Conservation (phyloP, 2,329 filamentous ascomycete species). For the Xylariaceae sp. region DNA sequence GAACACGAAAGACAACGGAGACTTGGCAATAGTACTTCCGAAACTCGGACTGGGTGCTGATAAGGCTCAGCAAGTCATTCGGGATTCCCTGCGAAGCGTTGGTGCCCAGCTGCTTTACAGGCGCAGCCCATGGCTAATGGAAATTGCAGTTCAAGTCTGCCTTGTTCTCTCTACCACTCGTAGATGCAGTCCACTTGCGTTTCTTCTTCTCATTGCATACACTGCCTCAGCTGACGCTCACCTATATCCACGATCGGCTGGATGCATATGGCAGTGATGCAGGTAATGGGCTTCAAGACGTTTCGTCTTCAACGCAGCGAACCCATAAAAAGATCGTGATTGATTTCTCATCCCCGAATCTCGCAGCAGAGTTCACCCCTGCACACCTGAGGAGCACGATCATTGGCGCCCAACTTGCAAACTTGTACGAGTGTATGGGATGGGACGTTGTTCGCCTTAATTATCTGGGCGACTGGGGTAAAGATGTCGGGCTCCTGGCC, state of each 20-base stretch:
- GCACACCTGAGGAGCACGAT: constrained; percentile 69
- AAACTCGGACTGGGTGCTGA: constrained; percentile 26
- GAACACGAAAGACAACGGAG: constrained; percentile 27
- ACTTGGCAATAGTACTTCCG: constrained; percentile 32
- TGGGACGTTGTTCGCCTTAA: constrained; percentile 69
- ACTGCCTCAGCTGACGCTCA: constrained; percentile 56
- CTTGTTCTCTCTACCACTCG: constrained; percentile 53
- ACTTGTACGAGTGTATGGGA: constrained; percentile 62
- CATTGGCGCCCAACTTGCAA: constrained; percentile 65
- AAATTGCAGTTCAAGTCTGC: constrained; percentile 24
- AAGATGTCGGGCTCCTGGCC: constrained; percentile 63
- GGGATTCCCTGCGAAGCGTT: constrained; percentile 20
- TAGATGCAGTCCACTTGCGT: constrained; percentile 58
- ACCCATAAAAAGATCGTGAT: constrained; percentile 51
- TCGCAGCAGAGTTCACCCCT: constrained; percentile 70
- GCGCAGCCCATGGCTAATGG: background rate
- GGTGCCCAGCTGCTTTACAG: background rate
- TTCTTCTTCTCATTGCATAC: constrained; percentile 63
- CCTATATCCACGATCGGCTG: constrained; percentile 56
- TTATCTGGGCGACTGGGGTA: constrained; percentile 74
- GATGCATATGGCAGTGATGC: constrained; percentile 59
- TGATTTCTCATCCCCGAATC: constrained; percentile 74
- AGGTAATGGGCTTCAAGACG: constrained; percentile 31
- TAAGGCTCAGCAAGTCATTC: constrained; percentile 17
- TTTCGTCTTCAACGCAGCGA: background rate